Base-by-base conservation (phyloP, 306 rosid genomes). In the Vicia villosa region DNA sequence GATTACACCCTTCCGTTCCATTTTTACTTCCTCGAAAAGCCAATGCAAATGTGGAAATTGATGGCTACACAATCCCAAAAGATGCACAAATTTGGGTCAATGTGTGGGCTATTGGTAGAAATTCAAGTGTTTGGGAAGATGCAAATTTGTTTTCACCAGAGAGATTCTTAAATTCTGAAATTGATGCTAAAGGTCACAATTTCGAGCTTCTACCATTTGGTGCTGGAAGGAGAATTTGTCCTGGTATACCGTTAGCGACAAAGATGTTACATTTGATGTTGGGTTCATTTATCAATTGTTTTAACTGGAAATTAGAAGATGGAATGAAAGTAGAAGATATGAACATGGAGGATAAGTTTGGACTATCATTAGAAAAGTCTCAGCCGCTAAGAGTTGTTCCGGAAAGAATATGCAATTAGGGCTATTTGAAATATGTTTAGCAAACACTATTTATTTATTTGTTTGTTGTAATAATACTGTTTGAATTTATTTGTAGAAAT, bases 231-330 rank as follows among this genome's bases (percentile, higher is more conserved):
- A 61, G 81, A 72, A 40, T 75, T 12, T 79, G 86, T 40, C 81
- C 81, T 3, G 77, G 77, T 1, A 26, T 72, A 62, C 81, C 79
- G 0, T 66, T 83, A 55, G 81, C 84, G 0, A 55, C 63, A 49
- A 75, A 77, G 50, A 68, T 76, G 74, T 28, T 79, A 62, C 24
- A 72, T 26, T 41, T 68, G 64, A 63, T 79, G 74, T 61, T 83
- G 54, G 84, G 83, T 47, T 76, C 83, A 2, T 46, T 85, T 2
- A 10, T 82, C 24, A 79, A 82, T 69, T 77, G 59, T 9, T 83
- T 86, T 78, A 79, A 68, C 67, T 85, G 85, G 90, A 82, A 63
- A 69, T 81, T 83, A 57, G 78, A 64, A 40, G 75, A 63, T 64
- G 86, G 83, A 2, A 6, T 41, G 40, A 42, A 28, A 19, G 43